Evolutionary conservation across 1,284 basidiomycete species (phyloP).

Genomic region (Rhodotorula sp.): DNA sequence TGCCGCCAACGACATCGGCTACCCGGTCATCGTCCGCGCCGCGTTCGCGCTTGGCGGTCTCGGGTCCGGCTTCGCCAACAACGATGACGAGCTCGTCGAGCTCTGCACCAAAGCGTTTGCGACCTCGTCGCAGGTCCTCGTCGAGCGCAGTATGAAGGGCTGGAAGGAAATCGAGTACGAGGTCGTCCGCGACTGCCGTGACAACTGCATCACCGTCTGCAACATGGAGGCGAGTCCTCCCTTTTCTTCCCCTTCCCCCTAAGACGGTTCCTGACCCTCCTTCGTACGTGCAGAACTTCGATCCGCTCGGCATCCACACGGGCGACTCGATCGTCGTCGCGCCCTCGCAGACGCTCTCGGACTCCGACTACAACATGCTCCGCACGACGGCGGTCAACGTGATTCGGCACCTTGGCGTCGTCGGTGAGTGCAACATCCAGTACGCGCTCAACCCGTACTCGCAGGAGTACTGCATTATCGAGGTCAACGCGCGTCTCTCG

Average conservation of each 20-base stretch:
- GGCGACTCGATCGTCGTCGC: constrained; percentile 99
- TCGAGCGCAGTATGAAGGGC: constrained; percentile 99
- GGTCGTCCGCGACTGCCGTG: constrained; percentile 94
- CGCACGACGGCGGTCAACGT: constrained; percentile 97
- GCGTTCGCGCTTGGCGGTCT: constrained; percentile 95
- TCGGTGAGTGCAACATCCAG: constrained; percentile 99
- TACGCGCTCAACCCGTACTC: constrained; percentile 95
- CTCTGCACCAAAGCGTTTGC: constrained; percentile 93
- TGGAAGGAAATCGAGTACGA: constrained; percentile 99
- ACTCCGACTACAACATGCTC: constrained; percentile 97
- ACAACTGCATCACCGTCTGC: constrained; percentile 98
- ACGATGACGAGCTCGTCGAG: constrained; percentile 81
- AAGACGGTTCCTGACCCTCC: neutral
- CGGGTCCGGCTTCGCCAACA: constrained; percentile 90
- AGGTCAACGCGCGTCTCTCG: constrained; percentile 98
- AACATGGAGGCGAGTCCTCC: constrained; percentile 88
- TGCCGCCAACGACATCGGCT: constrained; percentile 88
- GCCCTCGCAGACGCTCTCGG: constrained; percentile 96
- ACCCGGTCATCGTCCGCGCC: constrained; percentile 93
- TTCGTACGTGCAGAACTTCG: constrained; percentile 74
- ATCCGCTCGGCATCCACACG: constrained; percentile 96
- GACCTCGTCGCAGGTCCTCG: constrained; percentile 92
- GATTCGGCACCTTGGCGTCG: constrained; percentile 93
- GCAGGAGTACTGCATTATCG: constrained; percentile 97
- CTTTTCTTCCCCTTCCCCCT: constrained; percentile 1